Conservation (phyloP, 202 grass and related monocot genomes). For the Carex arenaria region DNA sequence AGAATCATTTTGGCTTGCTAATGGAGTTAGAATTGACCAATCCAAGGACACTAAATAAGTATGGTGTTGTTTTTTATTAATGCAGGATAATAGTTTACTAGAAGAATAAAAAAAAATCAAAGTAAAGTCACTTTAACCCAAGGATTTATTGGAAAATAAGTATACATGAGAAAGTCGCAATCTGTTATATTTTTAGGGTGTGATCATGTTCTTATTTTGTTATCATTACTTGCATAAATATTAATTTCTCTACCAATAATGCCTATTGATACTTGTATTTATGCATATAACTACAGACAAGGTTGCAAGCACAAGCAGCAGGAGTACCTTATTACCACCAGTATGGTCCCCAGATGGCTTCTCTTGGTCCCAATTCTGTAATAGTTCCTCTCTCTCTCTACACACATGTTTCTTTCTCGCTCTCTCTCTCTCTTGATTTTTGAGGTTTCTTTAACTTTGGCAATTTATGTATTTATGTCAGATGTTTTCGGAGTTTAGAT, state of each 20-base stretch:
- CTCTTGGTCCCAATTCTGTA: constrained; percentile 62
- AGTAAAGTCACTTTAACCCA: too few relatives aligned
- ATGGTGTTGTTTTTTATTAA: too few relatives aligned
- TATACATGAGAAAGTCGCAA: too few relatives aligned
- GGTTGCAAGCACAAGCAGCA: constrained; percentile 92
- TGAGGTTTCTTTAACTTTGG: neutral
- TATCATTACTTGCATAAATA: neutral
- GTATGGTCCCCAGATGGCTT: constrained; percentile 48
- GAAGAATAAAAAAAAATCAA: too few relatives aligned
- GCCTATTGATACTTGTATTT: neutral
- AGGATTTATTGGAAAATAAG: too few relatives aligned
- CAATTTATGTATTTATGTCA: constrained; percentile 21
- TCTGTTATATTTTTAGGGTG: neutral
- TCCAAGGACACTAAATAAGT: too few relatives aligned
- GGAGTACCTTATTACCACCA: constrained; percentile 63
- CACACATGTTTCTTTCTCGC: neutral
- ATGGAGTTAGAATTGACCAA: neutral
- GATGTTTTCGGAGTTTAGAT: constrained; percentile 74
- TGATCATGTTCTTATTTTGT: neutral
- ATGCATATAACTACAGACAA: constrained; percentile 45
- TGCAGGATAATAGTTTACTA: too few relatives aligned
- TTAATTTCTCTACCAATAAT: neutral
- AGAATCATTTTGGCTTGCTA: neutral
- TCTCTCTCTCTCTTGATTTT: neutral
- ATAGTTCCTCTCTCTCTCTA: neutral